phyloP scores from a whole-genome alignment of 2,329 filamentous ascomycete genomes.

The Hypoxylon sp. region DNA sequence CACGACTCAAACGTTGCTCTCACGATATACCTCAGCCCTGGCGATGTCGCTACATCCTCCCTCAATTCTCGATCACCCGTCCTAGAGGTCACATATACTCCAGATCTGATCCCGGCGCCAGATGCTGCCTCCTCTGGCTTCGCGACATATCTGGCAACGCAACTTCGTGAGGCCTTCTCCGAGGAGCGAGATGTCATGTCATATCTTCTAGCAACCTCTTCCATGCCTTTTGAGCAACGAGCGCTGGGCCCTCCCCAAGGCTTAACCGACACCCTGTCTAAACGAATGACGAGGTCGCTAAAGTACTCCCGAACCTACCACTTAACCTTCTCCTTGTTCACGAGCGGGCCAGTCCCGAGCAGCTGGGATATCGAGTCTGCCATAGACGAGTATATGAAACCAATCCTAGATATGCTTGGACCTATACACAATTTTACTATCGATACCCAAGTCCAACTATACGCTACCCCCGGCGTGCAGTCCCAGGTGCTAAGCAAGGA shows the following conservation, averaged over 20 bases:
- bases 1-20: constrained; percentile 71
- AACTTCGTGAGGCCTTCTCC: constrained; percentile 82
- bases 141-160: constrained; percentile 82
- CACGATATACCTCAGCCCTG: constrained; percentile 78
- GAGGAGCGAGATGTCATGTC: constrained; percentile 92
- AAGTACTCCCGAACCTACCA: constrained; percentile 96
- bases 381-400: constrained; percentile 83
- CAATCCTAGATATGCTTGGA: constrained; percentile 82
- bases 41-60: constrained; percentile 70
- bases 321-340: constrained; percentile 95
- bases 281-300: constrained; percentile 85
- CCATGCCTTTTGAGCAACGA: constrained; percentile 64
- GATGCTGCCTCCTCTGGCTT: constrained; percentile 80
- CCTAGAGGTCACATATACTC: constrained; percentile 83
- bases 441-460: constrained; percentile 95
- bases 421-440: constrained; percentile 95
- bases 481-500: constrained; percentile 81
- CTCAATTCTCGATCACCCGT: constrained; percentile 79
- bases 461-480: constrained; percentile 79
- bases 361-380: constrained; percentile 93
- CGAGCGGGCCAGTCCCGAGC: constrained; percentile 81
- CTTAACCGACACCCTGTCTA: constrained; percentile 70
- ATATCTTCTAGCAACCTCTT: constrained; percentile 75
- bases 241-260: constrained; percentile 65
- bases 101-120: constrained; percentile 75